Evolutionary conservation across 2,329 filamentous ascomycete species (phyloP), one percentile per base, ranked within the genome.

Genomic region (Cladosporium colombiae): DNA sequence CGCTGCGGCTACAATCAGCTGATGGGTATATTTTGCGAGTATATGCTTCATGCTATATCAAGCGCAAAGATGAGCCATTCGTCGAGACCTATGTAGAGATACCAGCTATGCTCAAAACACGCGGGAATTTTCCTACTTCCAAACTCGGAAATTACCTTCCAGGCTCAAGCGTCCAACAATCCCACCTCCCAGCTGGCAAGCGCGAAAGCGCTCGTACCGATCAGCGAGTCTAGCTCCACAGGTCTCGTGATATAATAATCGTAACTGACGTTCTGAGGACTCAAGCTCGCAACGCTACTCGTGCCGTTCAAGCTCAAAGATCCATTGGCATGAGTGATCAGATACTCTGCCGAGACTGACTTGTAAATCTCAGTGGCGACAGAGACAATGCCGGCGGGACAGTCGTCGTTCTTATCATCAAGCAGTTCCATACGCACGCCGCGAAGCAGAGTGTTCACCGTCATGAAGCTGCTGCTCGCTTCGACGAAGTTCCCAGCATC

Each of bases 381-480:
- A n/a, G 79, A 68, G n/a, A 49, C 65, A 68, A 5, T 73, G 72
- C 64, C 78, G 76, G 16, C 74, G 1, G 14, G n/a, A 2, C 35
- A 21, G 27, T 55, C 40, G 3, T 13, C 33, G 8, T 56, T 18
- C 16, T 53, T 52, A 6, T 72, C 67, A 2, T 69, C 66, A 16
- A 80, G 68, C 40, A 79, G 74, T 0, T 81, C 81, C 6, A 80
- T 53, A 33, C 78, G 71, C 10, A 77, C 75, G 0, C 82, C 85
- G 68, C 80, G 82, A 14, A 86, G 72, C 67, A 86, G 74, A 0
- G 83, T 81, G 64, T 84, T 86, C 0, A 81, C 78, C 69, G 87
- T 88, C 82, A 89, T 86, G 2, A 83, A 83, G 11, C 82, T 83
- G 13, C 81, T 84, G 62, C 84, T 87, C 35, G 83, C 84, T 77